phyloP scores from a whole-genome alignment of 352 stramenopile genomes.

The Globisporangium abappressorium region DNA sequence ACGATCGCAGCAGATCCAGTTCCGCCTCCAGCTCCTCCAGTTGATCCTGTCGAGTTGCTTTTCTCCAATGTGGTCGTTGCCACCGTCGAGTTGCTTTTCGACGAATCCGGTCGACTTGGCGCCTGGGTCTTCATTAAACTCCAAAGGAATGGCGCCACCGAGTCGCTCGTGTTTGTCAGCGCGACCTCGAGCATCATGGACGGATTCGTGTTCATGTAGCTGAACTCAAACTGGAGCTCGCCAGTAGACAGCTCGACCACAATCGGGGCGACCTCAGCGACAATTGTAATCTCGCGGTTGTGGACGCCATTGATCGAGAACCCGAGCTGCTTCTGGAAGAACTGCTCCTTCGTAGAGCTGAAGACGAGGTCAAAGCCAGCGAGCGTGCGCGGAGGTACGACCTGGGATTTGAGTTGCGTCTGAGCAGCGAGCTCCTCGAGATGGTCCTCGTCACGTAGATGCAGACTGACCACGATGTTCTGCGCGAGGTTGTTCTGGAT shows the following conservation, averaged over 20 bases:
- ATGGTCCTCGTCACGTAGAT: slow-evolving; percentile 33
- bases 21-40: not conserved
- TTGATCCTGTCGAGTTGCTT: not conserved
- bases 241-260: slow-evolving; percentile 59
- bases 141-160: slow-evolving; percentile 85
- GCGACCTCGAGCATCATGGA: slow-evolving; percentile 59
- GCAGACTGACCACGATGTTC: slow-evolving; percentile 75
- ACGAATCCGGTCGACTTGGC: slow-evolving; percentile 43
- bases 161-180: slow-evolving; percentile 91
- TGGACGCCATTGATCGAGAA: slow-evolving; percentile 87
- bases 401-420: slow-evolving; percentile 66
- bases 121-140: slow-evolving; percentile 19
- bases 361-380: slow-evolving; percentile 92
- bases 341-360: slow-evolving; percentile 63
- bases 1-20: not conserved
- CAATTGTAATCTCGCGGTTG: slow-evolving; percentile 75
- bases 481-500: slow-evolving; percentile 88
- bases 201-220: slow-evolving; percentile 40
- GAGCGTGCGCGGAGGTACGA: slow-evolving; percentile 72
- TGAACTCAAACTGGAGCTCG: slow-evolving; percentile 81
- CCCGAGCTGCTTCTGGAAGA: slow-evolving; percentile 82
- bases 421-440: slow-evolving; percentile 59
- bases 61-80: slow-evolving; percentile 26
- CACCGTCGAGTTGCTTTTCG: slow-evolving; percentile 49
- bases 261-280: slow-evolving; percentile 90